These are phyloP conservation scores for Aspergillus ellipticus DNA, from an alignment of 495 filamentous ascomycete species.

Conservation along the genomic window DNA sequence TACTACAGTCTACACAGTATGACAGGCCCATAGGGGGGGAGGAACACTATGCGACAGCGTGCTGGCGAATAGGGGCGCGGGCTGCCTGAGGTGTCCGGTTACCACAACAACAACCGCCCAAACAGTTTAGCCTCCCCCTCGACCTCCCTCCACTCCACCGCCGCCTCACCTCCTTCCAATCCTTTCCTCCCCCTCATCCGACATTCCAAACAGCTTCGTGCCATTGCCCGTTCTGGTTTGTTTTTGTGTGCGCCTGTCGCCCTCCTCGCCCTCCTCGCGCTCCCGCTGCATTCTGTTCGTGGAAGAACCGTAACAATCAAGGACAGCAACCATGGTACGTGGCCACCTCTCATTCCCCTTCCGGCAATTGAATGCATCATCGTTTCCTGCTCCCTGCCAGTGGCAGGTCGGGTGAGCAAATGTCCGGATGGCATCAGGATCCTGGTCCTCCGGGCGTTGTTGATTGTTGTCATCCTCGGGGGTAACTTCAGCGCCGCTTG, in stretches of 20 bases:
- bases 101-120: constrained; percentile 23
- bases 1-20: not conserved
- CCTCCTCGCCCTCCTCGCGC: not conserved
- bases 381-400: no score
- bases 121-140: constrained; percentile 4
- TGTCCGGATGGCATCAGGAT: not conserved
- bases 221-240: not conserved
- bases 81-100: constrained; percentile 6
- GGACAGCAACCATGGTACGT: constrained; percentile 12
- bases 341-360: constrained; percentile 1
- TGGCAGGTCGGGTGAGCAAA: not conserved
- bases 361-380: not conserved
- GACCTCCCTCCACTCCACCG: constrained; percentile 5
- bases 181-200: constrained; percentile 7
- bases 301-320: not conserved
- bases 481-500: not conserved
- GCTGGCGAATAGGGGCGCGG: no score
- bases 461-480: not conserved
- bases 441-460: not conserved
- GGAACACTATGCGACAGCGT: not conserved
- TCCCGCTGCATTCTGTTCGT: constrained; percentile 7
- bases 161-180: constrained; percentile 7
- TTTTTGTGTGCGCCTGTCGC: not conserved
- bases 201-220: constrained; percentile 8
- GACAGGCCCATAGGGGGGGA: not conserved